phyloP scores from a whole-genome alignment of 2,329 filamentous ascomycete species.

The Venturia effusa region DNA sequence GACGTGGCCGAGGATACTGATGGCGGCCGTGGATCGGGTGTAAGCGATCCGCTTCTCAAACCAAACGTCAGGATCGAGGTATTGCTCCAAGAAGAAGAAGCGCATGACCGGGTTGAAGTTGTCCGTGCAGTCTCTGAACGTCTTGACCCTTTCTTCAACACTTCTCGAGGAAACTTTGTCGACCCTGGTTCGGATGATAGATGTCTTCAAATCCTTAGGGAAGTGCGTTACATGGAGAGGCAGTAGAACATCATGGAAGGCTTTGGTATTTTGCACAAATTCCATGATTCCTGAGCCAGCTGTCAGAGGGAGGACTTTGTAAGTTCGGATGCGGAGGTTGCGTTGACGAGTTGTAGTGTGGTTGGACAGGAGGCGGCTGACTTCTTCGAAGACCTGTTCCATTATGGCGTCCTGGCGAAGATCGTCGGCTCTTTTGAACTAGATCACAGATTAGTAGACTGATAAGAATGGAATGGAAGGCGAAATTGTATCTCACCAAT shows the following conservation, averaged over 20 bases:
- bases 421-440: conserved; percentile 91
- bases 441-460: conserved; percentile 10
- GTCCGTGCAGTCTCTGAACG: conserved; percentile 68
- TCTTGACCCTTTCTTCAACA: conserved; percentile 59
- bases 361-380: conserved; percentile 77
- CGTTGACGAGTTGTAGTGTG: conserved; percentile 82
- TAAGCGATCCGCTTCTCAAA: conserved; percentile 83
- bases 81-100: conserved; percentile 95
- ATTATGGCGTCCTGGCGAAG: conserved; percentile 95
- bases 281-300: conserved; percentile 85
- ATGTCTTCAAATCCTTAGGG: conserved; percentile 69
- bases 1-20: conserved; percentile 89
- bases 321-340: conserved; percentile 82
- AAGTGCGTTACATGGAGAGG: conserved; percentile 81
- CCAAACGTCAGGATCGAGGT: conserved; percentile 91
- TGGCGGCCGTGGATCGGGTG: conserved; percentile 83
- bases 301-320: conserved; percentile 89
- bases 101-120: conserved; percentile 87
- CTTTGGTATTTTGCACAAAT: conserved; percentile 88
- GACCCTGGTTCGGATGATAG: conserved; percentile 70
- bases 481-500: conserved; percentile 44
- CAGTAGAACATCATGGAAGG: conserved; percentile 83
- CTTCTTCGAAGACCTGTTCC: conserved; percentile 98
- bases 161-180: conserved; percentile 38
- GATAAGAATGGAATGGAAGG: conserved; percentile 11